Conservation (phyloP, 1,284 basidiomycete species). For the Mycena citricolor region DNA sequence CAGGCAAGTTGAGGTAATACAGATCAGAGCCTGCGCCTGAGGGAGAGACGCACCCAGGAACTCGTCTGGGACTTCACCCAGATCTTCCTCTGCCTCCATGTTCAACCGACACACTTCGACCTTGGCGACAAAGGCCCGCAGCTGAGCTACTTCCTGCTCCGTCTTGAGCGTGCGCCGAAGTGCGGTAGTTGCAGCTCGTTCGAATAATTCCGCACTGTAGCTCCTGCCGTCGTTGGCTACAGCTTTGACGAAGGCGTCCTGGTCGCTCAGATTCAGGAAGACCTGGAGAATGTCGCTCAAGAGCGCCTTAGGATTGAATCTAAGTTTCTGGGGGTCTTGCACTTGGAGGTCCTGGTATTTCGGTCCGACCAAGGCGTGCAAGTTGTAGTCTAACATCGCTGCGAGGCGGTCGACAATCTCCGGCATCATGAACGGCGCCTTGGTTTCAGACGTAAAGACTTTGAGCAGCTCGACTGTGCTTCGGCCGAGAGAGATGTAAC, state of each 20-base stretch:
- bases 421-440: conserved; percentile 91
- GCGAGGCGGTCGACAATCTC: conserved; percentile 96
- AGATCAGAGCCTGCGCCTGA: conserved; percentile 7
- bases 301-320: conserved; percentile 84
- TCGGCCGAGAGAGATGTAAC: conserved; percentile 84
- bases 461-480: conserved; percentile 89
- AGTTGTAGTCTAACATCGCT: conserved; percentile 96
- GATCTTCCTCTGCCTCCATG: conserved; percentile 87
- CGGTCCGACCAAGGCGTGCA: conserved; percentile 88
- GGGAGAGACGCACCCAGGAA: conserved; percentile 69
- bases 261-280: conserved; percentile 86
- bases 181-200: conserved; percentile 75
- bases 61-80: conserved; percentile 94
- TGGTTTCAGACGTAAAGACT: conserved; percentile 90
- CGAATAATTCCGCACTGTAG: conserved; percentile 86
- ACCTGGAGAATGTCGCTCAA: conserved; percentile 90
- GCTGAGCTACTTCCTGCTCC: conserved; percentile 74
- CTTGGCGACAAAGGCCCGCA: conserved; percentile 73
- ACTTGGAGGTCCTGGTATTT: conserved; percentile 83
- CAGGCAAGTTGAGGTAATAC: conserved; percentile 14
- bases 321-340: conserved; percentile 84
- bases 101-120: conserved; percentile 82
- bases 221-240: conserved; percentile 93
- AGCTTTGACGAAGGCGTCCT: conserved; percentile 80
- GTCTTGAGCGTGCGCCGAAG: conserved; percentile 73